phyloP scores from a whole-genome alignment of 129 eudicot species.

The Solidago caesia region DNA sequence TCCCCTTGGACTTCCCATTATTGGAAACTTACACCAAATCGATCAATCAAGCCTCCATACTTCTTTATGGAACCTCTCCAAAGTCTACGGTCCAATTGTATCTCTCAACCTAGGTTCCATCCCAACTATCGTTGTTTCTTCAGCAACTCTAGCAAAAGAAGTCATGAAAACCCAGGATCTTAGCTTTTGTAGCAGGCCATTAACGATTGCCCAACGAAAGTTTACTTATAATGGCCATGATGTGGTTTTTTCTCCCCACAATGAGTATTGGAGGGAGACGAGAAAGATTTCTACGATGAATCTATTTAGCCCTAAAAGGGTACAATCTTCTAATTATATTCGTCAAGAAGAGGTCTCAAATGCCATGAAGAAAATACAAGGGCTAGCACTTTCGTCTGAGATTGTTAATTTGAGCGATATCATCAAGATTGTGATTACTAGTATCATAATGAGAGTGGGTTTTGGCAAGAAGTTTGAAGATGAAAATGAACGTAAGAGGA shows the following conservation, averaged over 20 bases:
- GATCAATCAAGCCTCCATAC: slow-evolving; percentile 12
- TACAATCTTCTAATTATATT: slow-evolving; percentile 30
- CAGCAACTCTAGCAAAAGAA: slow-evolving; percentile 26
- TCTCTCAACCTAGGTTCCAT: slow-evolving; percentile 22
- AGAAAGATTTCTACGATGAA: slow-evolving; percentile 27
- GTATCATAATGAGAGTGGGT: slow-evolving; percentile 12
- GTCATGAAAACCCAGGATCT: slow-evolving; percentile 35
- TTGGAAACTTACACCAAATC: slow-evolving; percentile 38
- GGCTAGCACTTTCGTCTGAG: slow-evolving; percentile 17
- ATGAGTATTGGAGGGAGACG: slow-evolving; percentile 36
- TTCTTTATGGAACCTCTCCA: slow-evolving; percentile 24
- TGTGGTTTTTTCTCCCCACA: slow-evolving; percentile 24
- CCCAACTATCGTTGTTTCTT: slow-evolving; percentile 29
- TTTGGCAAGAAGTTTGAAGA: slow-evolving; percentile 31
- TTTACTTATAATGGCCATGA: slow-evolving; percentile 32
- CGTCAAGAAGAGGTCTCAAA: slow-evolving; percentile 26
- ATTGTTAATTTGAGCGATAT: slow-evolving; percentile 23
- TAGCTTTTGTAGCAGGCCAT: slow-evolving; percentile 33
- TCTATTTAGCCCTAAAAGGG: slow-evolving; percentile 26
- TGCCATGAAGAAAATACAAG: slow-evolving; percentile 18
- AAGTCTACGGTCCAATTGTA: slow-evolving; percentile 32
- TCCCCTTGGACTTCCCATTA: slow-evolving; percentile 35
- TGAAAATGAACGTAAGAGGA: neutral
- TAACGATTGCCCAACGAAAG: slow-evolving; percentile 19
- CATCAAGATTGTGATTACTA: neutral